Base-by-base conservation (phyloP, 2,329 filamentous ascomycete genomes). In the Nigrospora sphaerica region DNA sequence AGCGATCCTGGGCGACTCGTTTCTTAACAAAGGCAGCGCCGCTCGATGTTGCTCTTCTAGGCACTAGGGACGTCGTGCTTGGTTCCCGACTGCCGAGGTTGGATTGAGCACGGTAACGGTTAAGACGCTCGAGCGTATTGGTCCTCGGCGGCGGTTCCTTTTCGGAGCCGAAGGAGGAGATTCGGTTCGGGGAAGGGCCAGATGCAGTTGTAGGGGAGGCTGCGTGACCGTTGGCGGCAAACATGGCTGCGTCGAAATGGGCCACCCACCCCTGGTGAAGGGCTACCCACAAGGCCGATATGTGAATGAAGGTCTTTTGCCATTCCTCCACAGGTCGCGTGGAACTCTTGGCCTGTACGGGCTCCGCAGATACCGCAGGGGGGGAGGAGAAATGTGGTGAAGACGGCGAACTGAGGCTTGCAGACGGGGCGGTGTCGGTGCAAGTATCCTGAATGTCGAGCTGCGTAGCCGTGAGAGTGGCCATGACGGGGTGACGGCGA, bases 401-500 rank as follows among this genome's bases (percentile, higher is more conserved):
- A 12, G 67, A 67, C 1, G 74, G 73, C 11, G 75, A 74, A 49
- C 72, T 70, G 34, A 66, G 69, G n/a, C 67, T 65, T 32, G 69
- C 66, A 0, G 75, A 74, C 7, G 71, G 62, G 1, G 77, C 74
- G 28, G 81, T 68, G 0, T 77, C 74, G 5, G 72, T 78, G 60
- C 88, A 91, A 3, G 71, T 73, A 53, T 91, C 83, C 49, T 81
- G 78, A 41, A 92, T 77, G 42, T 88, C 81, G 31, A 92, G 75
- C 12, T 74, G 78, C 5, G 73, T 72, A 12, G 74, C 74, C 4
- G 78, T 83, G 39, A 92, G 71, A 2, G 75, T 80, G 1, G 85
- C 87, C 66, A 91, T 77, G 57, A 91, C 79, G 5, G 88, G 86
- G 58, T 92, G 87, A 12, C 83, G 79, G 32, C 85, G 74, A 10